Evolutionary conservation across 2,329 filamentous ascomycete genomes (phyloP).

Genomic region (Pyrenophora graminea): DNA sequence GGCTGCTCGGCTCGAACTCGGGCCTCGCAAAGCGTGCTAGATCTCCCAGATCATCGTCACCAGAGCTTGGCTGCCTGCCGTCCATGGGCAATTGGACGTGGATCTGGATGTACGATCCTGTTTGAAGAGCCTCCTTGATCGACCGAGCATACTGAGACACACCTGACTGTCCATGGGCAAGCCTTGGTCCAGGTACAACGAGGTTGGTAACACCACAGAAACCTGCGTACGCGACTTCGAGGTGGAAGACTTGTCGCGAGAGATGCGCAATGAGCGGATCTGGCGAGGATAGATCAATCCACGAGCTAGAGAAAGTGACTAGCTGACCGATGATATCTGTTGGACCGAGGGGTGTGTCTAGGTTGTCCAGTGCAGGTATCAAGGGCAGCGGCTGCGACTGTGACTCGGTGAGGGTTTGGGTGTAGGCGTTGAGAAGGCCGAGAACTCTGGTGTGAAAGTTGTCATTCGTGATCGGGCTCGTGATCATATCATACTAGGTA

Average conservation of each 20-base stretch:
- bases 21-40: conserved; percentile 55
- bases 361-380: conserved; percentile 70
- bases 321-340: conserved; percentile 71
- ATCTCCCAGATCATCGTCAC: conserved; percentile 56
- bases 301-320: conserved; percentile 80
- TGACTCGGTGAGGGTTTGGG: conserved; percentile 52
- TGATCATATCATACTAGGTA: conserved; percentile 80
- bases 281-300: conserved; percentile 86
- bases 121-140: conserved; percentile 75
- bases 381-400: conserved; percentile 50
- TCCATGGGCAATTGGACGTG: conserved; percentile 85
- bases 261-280: conserved; percentile 83
- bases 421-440: conserved; percentile 62
- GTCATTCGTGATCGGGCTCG: conserved; percentile 74
- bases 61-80: conserved; percentile 66
- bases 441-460: conserved; percentile 73
- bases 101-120: conserved; percentile 77
- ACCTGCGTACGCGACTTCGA: conserved; percentile 91
- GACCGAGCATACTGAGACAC: conserved; percentile 80
- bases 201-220: conserved; percentile 90
- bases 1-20: conserved; percentile 42
- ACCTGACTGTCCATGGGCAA: conserved; percentile 61
- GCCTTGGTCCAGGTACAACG: conserved; percentile 76
- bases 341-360: conserved; percentile 76
- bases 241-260: conserved; percentile 84